Evolutionary conservation across 1,284 basidiomycete genomes (phyloP), one percentile per base, ranked within the genome.

Genomic region (Apiotrichum gracile): DNA sequence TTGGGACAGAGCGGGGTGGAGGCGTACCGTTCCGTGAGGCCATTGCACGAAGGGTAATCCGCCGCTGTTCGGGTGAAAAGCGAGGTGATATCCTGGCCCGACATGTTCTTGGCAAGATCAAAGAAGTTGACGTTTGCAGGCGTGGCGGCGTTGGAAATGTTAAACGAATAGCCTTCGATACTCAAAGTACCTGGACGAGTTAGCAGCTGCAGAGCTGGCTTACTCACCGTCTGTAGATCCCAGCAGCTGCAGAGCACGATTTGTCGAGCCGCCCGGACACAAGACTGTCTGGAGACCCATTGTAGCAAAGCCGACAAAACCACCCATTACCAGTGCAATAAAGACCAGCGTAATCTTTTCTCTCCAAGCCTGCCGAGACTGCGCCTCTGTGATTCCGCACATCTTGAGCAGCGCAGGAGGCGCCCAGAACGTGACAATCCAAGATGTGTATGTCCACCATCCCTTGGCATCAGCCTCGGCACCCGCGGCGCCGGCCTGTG

Each of bases 291-390:
- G 91, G 53, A 97, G 83, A 19, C 93, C 96, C 68, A 99, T 90
- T 43, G 96, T 98, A 55, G 87, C 81, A 74, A 97, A 99, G 10
- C 89, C 94, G 49, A 97, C 83, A 45, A 81, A 75, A 22, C 79
- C 85, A 62, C 92, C 96, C 24, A 97, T 76, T 24, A 90, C 31
- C 54, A 84, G 64, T 49, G 91, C 88, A 67, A 96, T 85, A 73
- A 87, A 84, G 72, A 92, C 97, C 9, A 99, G 81, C 7, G 92
- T 84, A 56, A 97, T 84, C 79, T 98, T 99, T 76, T 99, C 96
- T 64, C 96, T 83, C 96, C 96, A 99, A 1, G 96, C 96, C 76
- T 97, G 90, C 61, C 84, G 80, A 55, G 84, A 79, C 49, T 82
- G 78, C 69, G 82, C 81, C 71, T 92, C 89, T 67, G 83, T 85